Evolutionary conservation across 305 asterid genomes (phyloP), one percentile per base, ranked within the genome.

Genomic region (Fraxinus angustifolia): DNA sequence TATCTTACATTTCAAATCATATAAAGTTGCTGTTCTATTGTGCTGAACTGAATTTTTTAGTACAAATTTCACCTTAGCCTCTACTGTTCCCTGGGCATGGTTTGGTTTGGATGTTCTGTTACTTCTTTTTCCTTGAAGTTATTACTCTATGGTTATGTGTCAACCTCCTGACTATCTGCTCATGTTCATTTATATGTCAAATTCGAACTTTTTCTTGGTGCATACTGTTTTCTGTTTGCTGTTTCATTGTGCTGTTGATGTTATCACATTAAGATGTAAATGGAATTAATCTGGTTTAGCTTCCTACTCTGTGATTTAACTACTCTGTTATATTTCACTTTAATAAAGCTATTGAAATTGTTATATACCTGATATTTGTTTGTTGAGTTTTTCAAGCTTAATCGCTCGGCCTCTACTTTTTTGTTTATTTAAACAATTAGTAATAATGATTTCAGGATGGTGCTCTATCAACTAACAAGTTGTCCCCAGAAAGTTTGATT

Each of bases 401-500:
- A 73, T 62, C 58, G 31, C 60, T 83, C 28, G 1, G 30, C 78
- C 21, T n/a, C 73, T 67, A 3, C 35, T 67, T 34, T 50, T 81
- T 82, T 65, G 68, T 68, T 78, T 42, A 76, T 76, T 36, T n/a
- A 67, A 50, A 75, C 58, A 60, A 30, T 53, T 75, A 76, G 68
- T 79, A 38, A 72, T 40, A 67, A 79, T 75, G 79, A 62, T 78
- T 87, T 85, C 73, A 28, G 73, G 73, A 84, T 82, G 86, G 83
- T 83, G 84, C 86, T 73, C 79, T 72, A 40, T 77, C 89, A 77
- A 88, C 85, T 77, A 82, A 60, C 84, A 87, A 81, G 84, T 76
- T 87, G 75, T 82, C 86, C 70, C 81, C 86, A 79, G 90, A 86
- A 77, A 77, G 87, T 84, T 82, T 87, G 28, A 81, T 73, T 79